Conservation (phyloP, 768 basidiomycete species). For the Agrocybe pediades region DNA sequence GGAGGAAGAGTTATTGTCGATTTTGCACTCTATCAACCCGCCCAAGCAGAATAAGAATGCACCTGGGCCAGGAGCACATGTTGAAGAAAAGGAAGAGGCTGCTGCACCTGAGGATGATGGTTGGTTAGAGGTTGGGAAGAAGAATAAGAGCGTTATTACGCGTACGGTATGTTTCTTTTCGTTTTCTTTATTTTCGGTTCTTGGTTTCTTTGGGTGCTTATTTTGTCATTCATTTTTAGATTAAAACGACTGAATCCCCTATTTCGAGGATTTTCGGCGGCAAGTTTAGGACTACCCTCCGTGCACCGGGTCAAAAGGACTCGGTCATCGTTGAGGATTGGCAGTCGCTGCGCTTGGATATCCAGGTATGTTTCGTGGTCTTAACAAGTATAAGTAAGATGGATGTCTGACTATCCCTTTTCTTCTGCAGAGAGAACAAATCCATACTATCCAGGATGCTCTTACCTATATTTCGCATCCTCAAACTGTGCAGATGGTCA, state of each 20-base stretch:
- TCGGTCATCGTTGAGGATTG: conserved; percentile 91
- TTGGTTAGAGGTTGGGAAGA: conserved; percentile 93
- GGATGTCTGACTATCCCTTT: conserved; percentile 1
- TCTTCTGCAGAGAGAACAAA: conserved; percentile 59
- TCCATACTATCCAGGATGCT: conserved; percentile 83
- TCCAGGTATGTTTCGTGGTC: conserved; percentile 58
- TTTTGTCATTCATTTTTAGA: conserved; percentile 52
- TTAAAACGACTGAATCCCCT: conserved; percentile 80
- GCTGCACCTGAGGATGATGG: conserved; percentile 58
- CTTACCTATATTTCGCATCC: conserved; percentile 76
- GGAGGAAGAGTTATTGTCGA: conserved; percentile 83
- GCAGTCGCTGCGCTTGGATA: conserved; percentile 86
- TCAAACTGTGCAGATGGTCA: conserved; percentile 74
- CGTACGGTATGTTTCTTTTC: conserved; percentile 59
- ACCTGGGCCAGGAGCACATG: conserved; percentile 15
- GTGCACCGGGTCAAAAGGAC: conserved; percentile 81
- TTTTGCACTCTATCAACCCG: conserved; percentile 56
- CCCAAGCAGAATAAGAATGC: conserved; percentile 31
- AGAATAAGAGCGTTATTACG: conserved; percentile 79
- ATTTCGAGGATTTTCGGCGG: conserved; percentile 94
- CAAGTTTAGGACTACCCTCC: conserved; percentile 83
- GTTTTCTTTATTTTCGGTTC: not conserved
- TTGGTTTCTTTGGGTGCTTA: not conserved
- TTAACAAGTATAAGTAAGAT: not conserved
- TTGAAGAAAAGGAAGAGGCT: conserved; percentile 48